Evolutionary conservation across 345 rosid species (phyloP).

Genomic region (Citrus inodora): DNA sequence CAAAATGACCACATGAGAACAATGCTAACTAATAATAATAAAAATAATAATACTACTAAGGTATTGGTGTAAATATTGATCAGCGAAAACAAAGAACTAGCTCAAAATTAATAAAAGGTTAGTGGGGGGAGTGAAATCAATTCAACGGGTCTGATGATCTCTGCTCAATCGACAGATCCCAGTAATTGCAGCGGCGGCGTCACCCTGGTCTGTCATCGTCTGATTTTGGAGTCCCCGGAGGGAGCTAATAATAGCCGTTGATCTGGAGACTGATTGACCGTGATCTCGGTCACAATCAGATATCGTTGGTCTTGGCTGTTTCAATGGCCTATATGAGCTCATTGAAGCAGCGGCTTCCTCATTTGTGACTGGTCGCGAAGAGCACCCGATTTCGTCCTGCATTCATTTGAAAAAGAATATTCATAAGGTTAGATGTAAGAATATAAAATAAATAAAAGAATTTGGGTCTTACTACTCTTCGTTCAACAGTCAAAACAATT

Average conservation of each 20-base stretch:
- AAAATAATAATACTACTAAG: too few species aligned
- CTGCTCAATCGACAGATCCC: constrained; percentile 35
- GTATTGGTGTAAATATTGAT: background rate
- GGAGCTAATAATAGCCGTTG: constrained; percentile 32
- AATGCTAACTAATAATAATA: too few species aligned
- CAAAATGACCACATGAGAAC: too few species aligned
- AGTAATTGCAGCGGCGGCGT: constrained; percentile 27
- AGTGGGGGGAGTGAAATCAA: constrained; percentile 1
- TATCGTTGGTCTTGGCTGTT: constrained; percentile 26
- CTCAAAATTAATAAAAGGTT: constrained; percentile 16
- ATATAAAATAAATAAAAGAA: background rate
- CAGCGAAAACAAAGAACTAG: constrained; percentile 7
- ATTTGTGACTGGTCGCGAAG: constrained; percentile 18
- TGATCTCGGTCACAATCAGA: constrained; percentile 1
- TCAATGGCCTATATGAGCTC: constrained; percentile 28
- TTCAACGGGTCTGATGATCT: constrained; percentile 5
- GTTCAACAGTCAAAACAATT: background rate
- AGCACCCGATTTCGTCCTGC: constrained; percentile 62
- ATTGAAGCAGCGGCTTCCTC: constrained; percentile 22
- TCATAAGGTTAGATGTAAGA: background rate
- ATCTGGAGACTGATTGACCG: constrained; percentile 29
- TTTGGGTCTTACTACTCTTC: background rate
- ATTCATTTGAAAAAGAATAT: background rate
- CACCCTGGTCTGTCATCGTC: constrained; percentile 19
- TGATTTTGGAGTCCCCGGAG: constrained; percentile 30